A percentile compares a stretch with the other conserved stretches of the same genome.
Evolutionary conservation across 768 basidiomycete species (phyloP).

Genomic region (Collybia nuda): DNA sequence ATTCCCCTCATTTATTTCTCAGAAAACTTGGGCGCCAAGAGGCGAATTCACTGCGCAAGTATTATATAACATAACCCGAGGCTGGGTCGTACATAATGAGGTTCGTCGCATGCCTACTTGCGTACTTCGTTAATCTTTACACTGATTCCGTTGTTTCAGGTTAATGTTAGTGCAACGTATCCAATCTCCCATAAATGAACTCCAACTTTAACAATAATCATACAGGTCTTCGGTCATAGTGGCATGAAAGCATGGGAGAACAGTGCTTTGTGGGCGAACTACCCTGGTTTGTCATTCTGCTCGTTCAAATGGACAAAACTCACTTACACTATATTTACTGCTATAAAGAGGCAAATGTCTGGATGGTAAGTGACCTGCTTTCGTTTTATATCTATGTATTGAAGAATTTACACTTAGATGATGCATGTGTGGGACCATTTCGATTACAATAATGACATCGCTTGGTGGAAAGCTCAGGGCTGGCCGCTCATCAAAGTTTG

Average conservation of each 20-base stretch:
- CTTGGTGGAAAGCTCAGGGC: constrained; percentile 71
- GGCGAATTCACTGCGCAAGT: constrained; percentile 64
- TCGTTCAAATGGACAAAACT: no score
- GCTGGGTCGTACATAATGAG: constrained; percentile 78
- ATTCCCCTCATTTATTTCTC: background rate
- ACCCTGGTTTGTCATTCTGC: constrained; percentile 48
- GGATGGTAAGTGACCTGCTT: constrained; percentile 56
- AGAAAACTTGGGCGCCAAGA: constrained; percentile 74
- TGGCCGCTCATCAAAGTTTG: constrained; percentile 71
- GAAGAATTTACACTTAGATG: constrained; percentile 44
- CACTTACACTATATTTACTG: background rate
- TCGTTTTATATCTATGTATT: background rate
- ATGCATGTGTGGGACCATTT: constrained; percentile 80
- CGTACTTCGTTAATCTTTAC: background rate
- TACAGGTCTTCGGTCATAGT: constrained; percentile 73
- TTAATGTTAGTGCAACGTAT: constrained; percentile 48
- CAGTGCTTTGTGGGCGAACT: constrained; percentile 68
- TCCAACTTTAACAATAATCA: background rate
- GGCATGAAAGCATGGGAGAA: constrained; percentile 68
- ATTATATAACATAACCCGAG: constrained; percentile 69
- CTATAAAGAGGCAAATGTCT: constrained; percentile 57
- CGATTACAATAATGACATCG: constrained; percentile 64
- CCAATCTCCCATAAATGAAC: no score
- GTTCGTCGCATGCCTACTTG: constrained; percentile 27
- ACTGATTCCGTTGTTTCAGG: no score